Conservation (phyloP, 148 eudicot genomes). For the Vaccinium vitisidaea region DNA sequence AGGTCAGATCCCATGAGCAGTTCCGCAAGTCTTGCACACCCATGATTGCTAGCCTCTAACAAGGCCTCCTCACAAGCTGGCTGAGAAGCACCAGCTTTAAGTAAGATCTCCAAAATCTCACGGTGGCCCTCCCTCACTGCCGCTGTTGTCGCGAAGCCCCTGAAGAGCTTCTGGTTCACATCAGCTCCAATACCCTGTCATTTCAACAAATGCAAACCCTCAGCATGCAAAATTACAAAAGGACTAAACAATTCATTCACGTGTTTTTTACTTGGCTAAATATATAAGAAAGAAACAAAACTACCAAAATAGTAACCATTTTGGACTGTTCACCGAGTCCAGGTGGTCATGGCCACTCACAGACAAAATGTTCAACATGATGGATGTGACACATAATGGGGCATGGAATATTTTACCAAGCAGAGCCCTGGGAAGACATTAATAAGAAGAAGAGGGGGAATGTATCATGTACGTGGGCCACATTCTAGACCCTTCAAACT, state of each 20-base stretch:
- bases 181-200: slow-evolving; percentile 82
- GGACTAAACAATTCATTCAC: not conserved
- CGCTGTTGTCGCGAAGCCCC: slow-evolving; percentile 77
- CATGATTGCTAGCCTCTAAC: slow-evolving; percentile 79
- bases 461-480: slow-evolving; percentile 19
- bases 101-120: slow-evolving; percentile 70
- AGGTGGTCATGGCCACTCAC: slow-evolving; percentile 11
- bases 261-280: not conserved
- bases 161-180: slow-evolving; percentile 78
- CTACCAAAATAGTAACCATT: not conserved
- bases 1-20: slow-evolving; percentile 77
- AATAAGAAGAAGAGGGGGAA: slow-evolving; percentile 19
- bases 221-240: slow-evolving; percentile 14
- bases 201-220: slow-evolving; percentile 18
- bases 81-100: slow-evolving; percentile 92
- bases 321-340: slow-evolving; percentile 14
- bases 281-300: not conserved
- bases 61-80: slow-evolving; percentile 96
- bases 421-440: not conserved
- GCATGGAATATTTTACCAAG: slow-evolving; percentile 17
- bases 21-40: slow-evolving; percentile 51
- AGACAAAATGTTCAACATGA: slow-evolving; percentile 19
- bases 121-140: slow-evolving; percentile 82
- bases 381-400: slow-evolving; percentile 26
- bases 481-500: slow-evolving; percentile 19